Evolutionary conservation across 345 rosid genomes (phyloP).

Genomic region (Geranium brycei): DNA sequence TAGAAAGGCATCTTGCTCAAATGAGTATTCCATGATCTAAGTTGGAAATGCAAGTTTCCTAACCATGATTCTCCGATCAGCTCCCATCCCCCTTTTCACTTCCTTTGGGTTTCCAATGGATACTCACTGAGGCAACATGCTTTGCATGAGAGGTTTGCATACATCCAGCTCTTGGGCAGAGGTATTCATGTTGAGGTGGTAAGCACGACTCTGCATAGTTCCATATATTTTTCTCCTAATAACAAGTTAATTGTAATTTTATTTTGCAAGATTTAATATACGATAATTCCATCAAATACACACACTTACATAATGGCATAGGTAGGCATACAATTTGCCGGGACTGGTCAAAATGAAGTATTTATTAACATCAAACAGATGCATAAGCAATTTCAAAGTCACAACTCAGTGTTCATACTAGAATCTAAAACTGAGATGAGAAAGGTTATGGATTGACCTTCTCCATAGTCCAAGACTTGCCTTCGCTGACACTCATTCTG

Average conservation of each 20-base stretch:
- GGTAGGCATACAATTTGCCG: no score
- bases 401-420: not conserved
- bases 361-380: no score
- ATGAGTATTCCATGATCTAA: slow-evolving; percentile 35
- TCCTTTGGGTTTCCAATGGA: slow-evolving; percentile 12
- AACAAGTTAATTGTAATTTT: no score
- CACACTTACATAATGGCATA: no score
- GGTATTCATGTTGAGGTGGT: not conserved
- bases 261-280: no score
- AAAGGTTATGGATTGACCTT: slow-evolving; percentile 39
- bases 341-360: no score
- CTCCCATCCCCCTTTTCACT: not conserved
- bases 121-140: slow-evolving; percentile 32
- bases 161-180: not conserved
- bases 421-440: not conserved
- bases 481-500: slow-evolving; percentile 24
- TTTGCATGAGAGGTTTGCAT: slow-evolving; percentile 19
- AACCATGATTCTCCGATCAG: not conserved
- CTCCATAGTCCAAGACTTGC: slow-evolving; percentile 51
- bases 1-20: slow-evolving; percentile 39
- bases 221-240: no score
- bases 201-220: not conserved
- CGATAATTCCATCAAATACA: no score
- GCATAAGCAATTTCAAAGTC: not conserved
- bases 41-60: not conserved